A percentile compares a stretch with the other conserved stretches of the same genome.
These are phyloP conservation scores for Ceratocystis cacaofunesta DNA, from an alignment of 2,329 filamentous ascomycete genomes.

Conservation along the genomic window DNA sequence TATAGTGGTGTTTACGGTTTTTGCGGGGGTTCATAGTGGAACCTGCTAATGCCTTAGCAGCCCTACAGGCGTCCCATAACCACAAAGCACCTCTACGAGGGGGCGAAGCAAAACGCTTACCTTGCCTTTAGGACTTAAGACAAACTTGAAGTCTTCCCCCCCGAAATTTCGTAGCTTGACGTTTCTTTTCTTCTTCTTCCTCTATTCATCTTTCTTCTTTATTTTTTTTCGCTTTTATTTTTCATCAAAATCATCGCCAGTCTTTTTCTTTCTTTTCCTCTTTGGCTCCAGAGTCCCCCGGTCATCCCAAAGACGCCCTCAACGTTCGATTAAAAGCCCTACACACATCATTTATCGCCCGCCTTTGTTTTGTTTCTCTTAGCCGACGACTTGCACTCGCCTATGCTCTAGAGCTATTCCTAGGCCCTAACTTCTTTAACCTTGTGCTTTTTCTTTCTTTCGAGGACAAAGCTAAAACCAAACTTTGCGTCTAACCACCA, in stretches of 20 bases:
- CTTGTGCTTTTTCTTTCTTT: neutral
- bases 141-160: neutral
- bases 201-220: constrained; percentile 8
- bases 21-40: too few relatives aligned
- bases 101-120: neutral
- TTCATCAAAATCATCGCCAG: constrained; percentile 1
- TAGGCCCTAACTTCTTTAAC: neutral
- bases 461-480: neutral
- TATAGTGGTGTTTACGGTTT: neutral
- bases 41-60: neutral
- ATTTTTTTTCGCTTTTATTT: constrained; percentile 2
- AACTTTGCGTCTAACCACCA: neutral
- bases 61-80: neutral
- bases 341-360: neutral
- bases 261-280: neutral
- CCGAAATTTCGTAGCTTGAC: neutral
- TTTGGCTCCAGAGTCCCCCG: neutral
- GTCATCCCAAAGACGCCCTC: neutral
- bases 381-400: neutral
- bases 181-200: neutral
- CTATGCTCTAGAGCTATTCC: neutral
- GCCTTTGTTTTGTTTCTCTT: neutral
- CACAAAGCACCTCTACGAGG: neutral
- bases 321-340: neutral
- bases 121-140: neutral